Conservation (phyloP, 2,329 filamentous ascomycete genomes). For the Canariomyces notabilis region DNA sequence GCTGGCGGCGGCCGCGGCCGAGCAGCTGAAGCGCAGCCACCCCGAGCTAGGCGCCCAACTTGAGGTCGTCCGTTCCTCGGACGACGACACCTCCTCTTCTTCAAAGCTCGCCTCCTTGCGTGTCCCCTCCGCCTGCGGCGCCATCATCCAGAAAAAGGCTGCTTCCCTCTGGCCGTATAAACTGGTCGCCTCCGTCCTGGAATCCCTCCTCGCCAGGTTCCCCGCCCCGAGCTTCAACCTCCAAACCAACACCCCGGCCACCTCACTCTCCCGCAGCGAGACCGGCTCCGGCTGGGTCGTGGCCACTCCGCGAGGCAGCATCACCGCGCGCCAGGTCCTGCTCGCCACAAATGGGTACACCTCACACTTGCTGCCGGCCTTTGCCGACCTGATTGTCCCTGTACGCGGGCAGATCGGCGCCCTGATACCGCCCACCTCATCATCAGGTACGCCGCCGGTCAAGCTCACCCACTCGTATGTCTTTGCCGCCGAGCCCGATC, state of each 20-base stretch:
- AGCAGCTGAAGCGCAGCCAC: conserved; percentile 42
- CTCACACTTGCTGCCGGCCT: conserved; percentile 64
- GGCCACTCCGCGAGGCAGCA: conserved; percentile 62
- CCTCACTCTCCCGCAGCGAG: conserved; percentile 32
- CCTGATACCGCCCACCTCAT: conserved; percentile 48
- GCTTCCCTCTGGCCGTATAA: conserved; percentile 81
- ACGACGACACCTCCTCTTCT: conserved; percentile 26
- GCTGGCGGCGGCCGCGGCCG: conserved; percentile 46
- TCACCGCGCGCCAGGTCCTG: conserved; percentile 60
- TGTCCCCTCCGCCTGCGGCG: conserved; percentile 54
- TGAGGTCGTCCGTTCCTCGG: conserved; percentile 33
- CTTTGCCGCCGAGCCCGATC: conserved; percentile 44
- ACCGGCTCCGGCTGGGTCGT: conserved; percentile 49
- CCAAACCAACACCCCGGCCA: conserved; percentile 67
- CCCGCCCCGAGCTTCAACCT: conserved; percentile 56
- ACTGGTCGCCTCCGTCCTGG: conserved; percentile 66
- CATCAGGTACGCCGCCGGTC: conserved; percentile 2
- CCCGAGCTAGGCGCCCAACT: conserved; percentile 53
- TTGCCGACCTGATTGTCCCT: conserved; percentile 69
- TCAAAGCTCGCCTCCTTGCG: conserved; percentile 52
- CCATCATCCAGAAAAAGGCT: conserved; percentile 59
- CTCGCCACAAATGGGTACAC: conserved; percentile 84
- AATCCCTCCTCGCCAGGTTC: conserved; percentile 44
- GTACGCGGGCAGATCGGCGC: conserved; percentile 69
- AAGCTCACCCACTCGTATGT: conserved; percentile 56